Evolutionary conservation across 768 basidiomycete species (phyloP).

Genomic region (Boletus fagicola): DNA sequence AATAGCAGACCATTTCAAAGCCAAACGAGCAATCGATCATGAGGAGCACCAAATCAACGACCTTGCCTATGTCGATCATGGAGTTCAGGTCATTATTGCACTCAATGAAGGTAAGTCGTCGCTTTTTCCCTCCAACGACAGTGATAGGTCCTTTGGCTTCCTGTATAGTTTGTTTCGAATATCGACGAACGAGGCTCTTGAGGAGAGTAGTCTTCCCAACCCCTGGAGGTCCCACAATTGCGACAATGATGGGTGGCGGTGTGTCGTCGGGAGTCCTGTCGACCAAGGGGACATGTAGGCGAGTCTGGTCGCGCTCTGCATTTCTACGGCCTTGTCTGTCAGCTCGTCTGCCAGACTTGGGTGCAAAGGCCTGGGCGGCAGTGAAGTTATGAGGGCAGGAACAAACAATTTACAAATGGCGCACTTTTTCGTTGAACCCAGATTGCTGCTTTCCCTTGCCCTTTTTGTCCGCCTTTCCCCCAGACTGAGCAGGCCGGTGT

Average conservation of each 20-base stretch:
- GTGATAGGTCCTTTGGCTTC: slow-evolving; percentile 94
- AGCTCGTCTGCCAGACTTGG: slow-evolving; percentile 84
- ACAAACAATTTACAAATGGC: background rate
- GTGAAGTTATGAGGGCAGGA: background rate
- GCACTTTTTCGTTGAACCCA: slow-evolving; percentile 88
- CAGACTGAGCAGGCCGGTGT: slow-evolving; percentile 72
- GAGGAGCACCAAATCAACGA: slow-evolving; percentile 92
- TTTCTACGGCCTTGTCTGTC: slow-evolving; percentile 87
- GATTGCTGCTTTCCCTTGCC: slow-evolving; percentile 67
- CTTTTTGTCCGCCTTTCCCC: slow-evolving; percentile 75
- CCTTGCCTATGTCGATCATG: slow-evolving; percentile 97
- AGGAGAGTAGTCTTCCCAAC: slow-evolving; percentile 96
- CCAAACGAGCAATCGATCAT: slow-evolving; percentile 99
- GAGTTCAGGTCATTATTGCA: slow-evolving; percentile 97
- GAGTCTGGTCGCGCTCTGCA: slow-evolving; percentile 90
- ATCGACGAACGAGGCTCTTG: slow-evolving; percentile 85
- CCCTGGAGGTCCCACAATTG: slow-evolving; percentile 93
- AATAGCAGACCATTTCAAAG: slow-evolving; percentile 88
- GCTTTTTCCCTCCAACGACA: slow-evolving; percentile 89
- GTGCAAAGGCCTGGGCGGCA: slow-evolving; percentile 73
- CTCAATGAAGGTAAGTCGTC: slow-evolving; percentile 93
- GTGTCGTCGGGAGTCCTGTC: slow-evolving; percentile 89
- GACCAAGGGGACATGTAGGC: slow-evolving; percentile 93
- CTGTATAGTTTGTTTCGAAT: slow-evolving; percentile 89
- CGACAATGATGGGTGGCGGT: slow-evolving; percentile 92